phyloP scores from a whole-genome alignment of 768 basidiomycete genomes.

The Sutorius australiensis region DNA sequence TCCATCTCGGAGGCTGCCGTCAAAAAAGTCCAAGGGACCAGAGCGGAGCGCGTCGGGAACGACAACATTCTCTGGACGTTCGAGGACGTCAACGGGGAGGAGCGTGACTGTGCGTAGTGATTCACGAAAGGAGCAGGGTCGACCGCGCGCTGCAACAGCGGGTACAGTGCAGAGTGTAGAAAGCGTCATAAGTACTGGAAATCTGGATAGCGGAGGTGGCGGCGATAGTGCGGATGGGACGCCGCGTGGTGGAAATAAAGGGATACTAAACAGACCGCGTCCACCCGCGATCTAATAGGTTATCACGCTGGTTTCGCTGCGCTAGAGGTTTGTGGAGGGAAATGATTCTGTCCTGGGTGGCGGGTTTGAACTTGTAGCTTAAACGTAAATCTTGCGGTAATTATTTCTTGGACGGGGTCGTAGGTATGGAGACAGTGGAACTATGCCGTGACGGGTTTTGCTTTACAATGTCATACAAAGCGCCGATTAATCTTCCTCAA shows the following conservation, averaged over 20 bases:
- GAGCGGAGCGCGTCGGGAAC: slow-evolving; percentile 5
- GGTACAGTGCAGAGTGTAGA: neutral
- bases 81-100: slow-evolving; percentile 2
- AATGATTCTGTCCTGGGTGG: neutral
- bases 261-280: neutral
- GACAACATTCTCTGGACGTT: slow-evolving; percentile 11
- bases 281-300: slow-evolving; percentile 7
- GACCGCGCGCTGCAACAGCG: neutral
- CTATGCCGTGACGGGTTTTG: too few relatives aligned
- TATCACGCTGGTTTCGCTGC: slow-evolving; percentile 5
- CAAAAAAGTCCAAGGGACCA: neutral
- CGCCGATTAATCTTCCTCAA: too few relatives aligned
- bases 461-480: too few relatives aligned
- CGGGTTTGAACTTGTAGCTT: neutral
- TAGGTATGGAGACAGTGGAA: too few relatives aligned
- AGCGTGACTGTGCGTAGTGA: neutral
- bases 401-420: neutral
- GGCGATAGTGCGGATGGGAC: neutral
- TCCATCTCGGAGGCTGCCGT: neutral
- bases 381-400: neutral
- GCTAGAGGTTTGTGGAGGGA: too few relatives aligned
- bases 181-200: neutral
- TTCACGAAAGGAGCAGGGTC: neutral
- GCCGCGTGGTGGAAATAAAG: too few relatives aligned
- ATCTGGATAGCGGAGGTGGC: neutral